Percentiles rank a stretch among this genome's conserved stretches.
phyloP scores from a whole-genome alignment of 495 filamentous ascomycete genomes.

The Aspergillus nidulans region DNA sequence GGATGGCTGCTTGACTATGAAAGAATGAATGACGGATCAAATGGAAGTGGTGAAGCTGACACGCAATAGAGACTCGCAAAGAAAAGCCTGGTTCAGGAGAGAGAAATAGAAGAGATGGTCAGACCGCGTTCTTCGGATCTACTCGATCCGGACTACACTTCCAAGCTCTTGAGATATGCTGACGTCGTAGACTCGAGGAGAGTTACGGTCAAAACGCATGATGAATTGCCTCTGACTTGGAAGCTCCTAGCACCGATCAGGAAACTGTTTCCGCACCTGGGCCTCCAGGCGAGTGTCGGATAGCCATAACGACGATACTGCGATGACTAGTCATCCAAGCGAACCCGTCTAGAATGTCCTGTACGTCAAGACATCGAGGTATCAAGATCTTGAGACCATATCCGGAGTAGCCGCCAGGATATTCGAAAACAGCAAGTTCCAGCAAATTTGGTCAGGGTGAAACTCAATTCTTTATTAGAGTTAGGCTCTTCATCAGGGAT shows the following conservation, averaged over 20 bases:
- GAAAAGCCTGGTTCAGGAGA: not conserved
- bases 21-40: slow-evolving; percentile 5
- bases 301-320: not conserved
- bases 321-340: slow-evolving; percentile 12
- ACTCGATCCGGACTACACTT: not conserved
- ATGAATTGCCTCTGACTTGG: not conserved
- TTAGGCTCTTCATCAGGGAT: not conserved
- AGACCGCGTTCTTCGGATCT: not conserved
- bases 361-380: slow-evolving; percentile 21
- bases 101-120: not conserved
- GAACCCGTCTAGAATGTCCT: slow-evolving; percentile 13
- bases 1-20: slow-evolving; percentile 1
- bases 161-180: slow-evolving; percentile 26
- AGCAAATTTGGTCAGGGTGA: not conserved
- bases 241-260: not conserved
- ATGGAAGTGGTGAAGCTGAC: not conserved
- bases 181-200: slow-evolving; percentile 31
- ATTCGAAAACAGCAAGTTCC: not conserved
- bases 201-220: not conserved
- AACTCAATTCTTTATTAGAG: not conserved
- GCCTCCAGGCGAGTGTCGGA: not conserved
- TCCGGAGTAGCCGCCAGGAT: slow-evolving; percentile 39
- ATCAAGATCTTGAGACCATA: not conserved
- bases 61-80: not conserved
- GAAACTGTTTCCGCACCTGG: not conserved